Evolutionary conservation across 1,284 basidiomycete species (phyloP), one percentile per base, ranked within the genome.

Genomic region (Leccinum subrobustum): DNA sequence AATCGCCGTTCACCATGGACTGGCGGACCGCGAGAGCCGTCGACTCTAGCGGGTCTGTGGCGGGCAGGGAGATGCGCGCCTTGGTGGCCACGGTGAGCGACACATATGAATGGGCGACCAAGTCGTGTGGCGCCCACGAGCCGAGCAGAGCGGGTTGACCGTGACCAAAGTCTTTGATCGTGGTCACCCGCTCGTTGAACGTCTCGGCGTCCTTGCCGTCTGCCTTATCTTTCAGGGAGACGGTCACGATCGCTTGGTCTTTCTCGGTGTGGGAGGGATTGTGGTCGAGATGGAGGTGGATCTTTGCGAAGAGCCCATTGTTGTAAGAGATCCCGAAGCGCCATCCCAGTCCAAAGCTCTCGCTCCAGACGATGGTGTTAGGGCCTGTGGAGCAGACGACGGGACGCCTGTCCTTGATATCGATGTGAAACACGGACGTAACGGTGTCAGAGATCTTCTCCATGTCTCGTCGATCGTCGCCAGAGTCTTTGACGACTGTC

Each of bases 321-420:
- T 47, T 29, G 1, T 57, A 63, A 1, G 72, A 51, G 23, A 71
- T 57, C 3, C 73, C 70, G 6, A 71, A 56, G 1, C 73, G 71
- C 73, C 72, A 71, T 7, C 70, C 70, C 8, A 71, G 5, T 1
- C 70, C 70, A 57, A 74, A 74, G n/a, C 50, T 52, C n/a, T 70
- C 67, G 58, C 65, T 65, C 72, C 72, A 71, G 27, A 65, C 55
- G 50, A 52, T 61, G 14, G 61, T 3, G 14, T 48, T 29, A 23
- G 64, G 61, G 1, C 14, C 33, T 1, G 60, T 50, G 5, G 64
- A 39, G 52, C 70, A 73, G 47, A 60, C 50, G 25, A 37, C 37
- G 1, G 73, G 70, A 20, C 59, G 63, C 1, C 50, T 61, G 42
- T 73, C 65, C 52, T 63, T 67, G 63, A 68, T 63, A 16, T 51